A percentile compares a stretch with the other conserved stretches of the same genome.
Conservation (phyloP, 2,329 filamentous ascomycete species). For the Geosmithia flava region DNA sequence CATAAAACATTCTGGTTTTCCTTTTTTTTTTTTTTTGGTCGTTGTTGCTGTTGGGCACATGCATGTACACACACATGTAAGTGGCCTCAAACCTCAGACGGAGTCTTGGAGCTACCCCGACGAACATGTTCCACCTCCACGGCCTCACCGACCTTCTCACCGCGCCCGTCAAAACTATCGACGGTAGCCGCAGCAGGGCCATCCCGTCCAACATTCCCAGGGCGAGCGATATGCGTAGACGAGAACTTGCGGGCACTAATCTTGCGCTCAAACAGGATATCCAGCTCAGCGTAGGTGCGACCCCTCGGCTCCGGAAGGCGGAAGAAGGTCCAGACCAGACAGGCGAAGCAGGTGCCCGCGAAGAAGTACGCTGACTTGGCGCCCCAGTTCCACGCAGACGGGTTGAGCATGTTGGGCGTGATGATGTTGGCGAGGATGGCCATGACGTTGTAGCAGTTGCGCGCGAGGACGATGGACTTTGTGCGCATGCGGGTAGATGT, state of each 20-base stretch:
- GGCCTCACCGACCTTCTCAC: too few species aligned
- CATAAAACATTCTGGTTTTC: too few species aligned
- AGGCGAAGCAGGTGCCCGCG: slow-evolving; percentile 28
- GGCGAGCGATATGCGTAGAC: background rate
- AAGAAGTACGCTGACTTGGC: slow-evolving; percentile 35
- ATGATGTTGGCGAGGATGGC: slow-evolving; percentile 33
- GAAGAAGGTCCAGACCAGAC: slow-evolving; percentile 36
- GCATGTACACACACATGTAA: too few species aligned
- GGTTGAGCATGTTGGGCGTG: slow-evolving; percentile 34
- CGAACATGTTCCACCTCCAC: too few species aligned
- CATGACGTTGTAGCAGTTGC: slow-evolving; percentile 32
- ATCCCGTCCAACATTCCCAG: background rate
- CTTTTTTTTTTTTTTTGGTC: too few species aligned
- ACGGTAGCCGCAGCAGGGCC: too few species aligned
- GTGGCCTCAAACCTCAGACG: too few species aligned
- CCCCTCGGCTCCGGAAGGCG: slow-evolving; percentile 41
- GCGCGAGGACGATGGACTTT: slow-evolving; percentile 32
- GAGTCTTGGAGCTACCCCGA: too few species aligned
- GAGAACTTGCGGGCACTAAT: slow-evolving; percentile 28
- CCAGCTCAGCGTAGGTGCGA: slow-evolving; percentile 41
- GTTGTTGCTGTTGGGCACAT: too few species aligned
- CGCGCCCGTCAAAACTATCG: too few species aligned
- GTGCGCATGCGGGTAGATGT: slow-evolving; percentile 29
- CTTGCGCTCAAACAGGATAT: slow-evolving; percentile 36
- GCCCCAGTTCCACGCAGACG: slow-evolving; percentile 30